These are phyloP conservation scores for Heteromeles arbutifolia DNA, from an alignment of 306 rosid genomes.

Conservation along the genomic window DNA sequence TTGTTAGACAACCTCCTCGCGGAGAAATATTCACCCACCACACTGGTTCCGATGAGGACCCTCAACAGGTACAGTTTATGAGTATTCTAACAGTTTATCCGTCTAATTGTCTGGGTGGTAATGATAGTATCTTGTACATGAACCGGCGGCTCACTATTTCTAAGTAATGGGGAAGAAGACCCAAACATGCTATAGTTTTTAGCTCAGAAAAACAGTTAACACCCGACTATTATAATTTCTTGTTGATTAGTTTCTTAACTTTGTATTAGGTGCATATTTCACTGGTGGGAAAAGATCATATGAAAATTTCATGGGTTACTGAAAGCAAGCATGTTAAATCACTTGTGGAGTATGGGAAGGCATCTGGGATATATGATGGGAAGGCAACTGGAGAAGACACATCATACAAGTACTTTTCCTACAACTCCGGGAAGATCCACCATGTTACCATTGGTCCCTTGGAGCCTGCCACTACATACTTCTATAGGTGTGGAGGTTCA, in stretches of 20 bases:
- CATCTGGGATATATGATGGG: constrained; percentile 15
- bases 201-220: background rate
- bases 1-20: constrained; percentile 22
- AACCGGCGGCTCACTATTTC: no score
- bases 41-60: constrained; percentile 22
- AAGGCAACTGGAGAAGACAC: constrained; percentile 26
- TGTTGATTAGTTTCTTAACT: background rate
- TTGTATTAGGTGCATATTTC: constrained; percentile 59
- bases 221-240: background rate
- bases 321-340: constrained; percentile 28
- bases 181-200: background rate
- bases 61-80: constrained; percentile 24
- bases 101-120: background rate
- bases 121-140: no score
- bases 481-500: constrained; percentile 34
- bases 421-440: constrained; percentile 39
- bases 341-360: constrained; percentile 31
- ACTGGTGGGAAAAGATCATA: constrained; percentile 48
- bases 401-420: constrained; percentile 23
- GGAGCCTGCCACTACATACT: constrained; percentile 29
- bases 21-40: constrained; percentile 9
- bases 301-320: constrained; percentile 73
- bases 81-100: background rate
- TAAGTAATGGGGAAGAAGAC: background rate
- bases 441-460: constrained; percentile 38